Percentiles rank a stretch among this genome's conserved stretches.
Evolutionary conservation across 441 rosid genomes (phyloP).

Genomic region (Euphorbia schlechtendalii): DNA sequence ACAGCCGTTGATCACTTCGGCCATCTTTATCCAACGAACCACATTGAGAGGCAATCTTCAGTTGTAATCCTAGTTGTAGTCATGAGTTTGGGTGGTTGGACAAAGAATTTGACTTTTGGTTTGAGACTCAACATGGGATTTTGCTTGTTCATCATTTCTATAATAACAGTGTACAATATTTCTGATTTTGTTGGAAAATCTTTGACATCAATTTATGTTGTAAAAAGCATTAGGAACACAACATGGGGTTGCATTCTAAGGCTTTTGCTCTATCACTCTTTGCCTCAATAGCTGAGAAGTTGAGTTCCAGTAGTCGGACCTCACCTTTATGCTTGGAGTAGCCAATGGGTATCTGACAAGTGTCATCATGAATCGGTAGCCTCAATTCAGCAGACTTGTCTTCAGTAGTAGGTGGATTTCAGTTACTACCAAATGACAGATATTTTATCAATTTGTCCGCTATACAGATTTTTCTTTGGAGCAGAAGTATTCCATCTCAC

Average conservation of each 20-base stretch:
- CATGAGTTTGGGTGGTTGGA: conserved; percentile 50
- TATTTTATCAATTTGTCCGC: conserved; percentile 33
- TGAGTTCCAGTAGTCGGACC: conserved; percentile 48
- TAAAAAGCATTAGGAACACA: conserved; percentile 41
- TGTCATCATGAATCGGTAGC: conserved; percentile 65
- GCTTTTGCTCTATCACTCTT: conserved; percentile 64
- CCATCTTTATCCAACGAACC: conserved; percentile 52
- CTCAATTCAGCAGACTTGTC: conserved; percentile 64
- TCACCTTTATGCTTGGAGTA: conserved; percentile 64
- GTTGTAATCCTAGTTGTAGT: conserved; percentile 46
- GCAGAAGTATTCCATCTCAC: conserved; percentile 37
- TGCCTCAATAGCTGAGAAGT: conserved; percentile 61
- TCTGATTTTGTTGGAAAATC: conserved; percentile 80
- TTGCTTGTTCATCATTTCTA: conserved; percentile 56
- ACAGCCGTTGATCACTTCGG: conserved; percentile 85
- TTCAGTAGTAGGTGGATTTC: conserved; percentile 60
- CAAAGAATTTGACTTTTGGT: conserved; percentile 45
- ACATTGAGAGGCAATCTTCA: conserved; percentile 73
- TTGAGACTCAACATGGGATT: conserved; percentile 74
- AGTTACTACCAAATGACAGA: conserved; percentile 30
- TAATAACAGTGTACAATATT: conserved; percentile 61
- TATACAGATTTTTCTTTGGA: conserved; percentile 36
- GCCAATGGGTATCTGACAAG: conserved; percentile 81
- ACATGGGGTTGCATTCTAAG: conserved; percentile 53
- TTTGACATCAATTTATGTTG: conserved; percentile 48